Conservation (phyloP, 345 rosid species). For the Ricinus communis region DNA sequence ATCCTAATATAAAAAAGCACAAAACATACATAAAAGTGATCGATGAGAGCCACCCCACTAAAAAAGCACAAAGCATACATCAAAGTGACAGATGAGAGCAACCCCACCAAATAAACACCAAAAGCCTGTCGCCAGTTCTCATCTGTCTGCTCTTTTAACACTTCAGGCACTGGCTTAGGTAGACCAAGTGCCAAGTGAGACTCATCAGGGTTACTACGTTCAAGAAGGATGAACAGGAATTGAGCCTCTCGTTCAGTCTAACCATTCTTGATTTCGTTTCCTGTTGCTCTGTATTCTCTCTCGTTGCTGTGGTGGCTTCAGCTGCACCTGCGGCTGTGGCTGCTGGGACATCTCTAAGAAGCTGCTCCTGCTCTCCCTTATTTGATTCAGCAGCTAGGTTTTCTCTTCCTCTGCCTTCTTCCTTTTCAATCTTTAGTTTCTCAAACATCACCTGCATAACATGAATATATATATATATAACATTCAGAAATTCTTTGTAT, state of each 20-base stretch:
- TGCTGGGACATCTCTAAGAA: not conserved
- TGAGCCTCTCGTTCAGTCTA: conserved; percentile 52
- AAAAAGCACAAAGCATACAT: no score
- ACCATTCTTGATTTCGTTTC: conserved; percentile 24
- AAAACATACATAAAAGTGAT: no score
- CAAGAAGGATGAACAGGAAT: conserved; percentile 59
- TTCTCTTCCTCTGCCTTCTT: conserved; percentile 73
- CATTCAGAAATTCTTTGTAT: no score
- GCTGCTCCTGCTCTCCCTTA: conserved; percentile 8
- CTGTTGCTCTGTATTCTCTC: conserved; percentile 24
- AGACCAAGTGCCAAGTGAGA: conserved; percentile 66
- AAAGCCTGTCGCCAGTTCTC: no score
- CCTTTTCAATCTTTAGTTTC: conserved; percentile 67
- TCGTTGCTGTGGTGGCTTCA: not conserved
- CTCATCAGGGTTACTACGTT: conserved; percentile 55
- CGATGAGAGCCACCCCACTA: not conserved
- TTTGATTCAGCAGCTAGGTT: not conserved
- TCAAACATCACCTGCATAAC: conserved; percentile 61
- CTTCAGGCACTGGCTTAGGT: conserved; percentile 48
- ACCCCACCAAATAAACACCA: no score
- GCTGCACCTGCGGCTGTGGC: not conserved
- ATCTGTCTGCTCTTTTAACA: conserved; percentile 21
- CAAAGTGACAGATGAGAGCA: no score
- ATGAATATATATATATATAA: not conserved
- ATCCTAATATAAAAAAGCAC: no score